phyloP scores from a whole-genome alignment of 306 rosid species.

The Abrus pulchellus region DNA sequence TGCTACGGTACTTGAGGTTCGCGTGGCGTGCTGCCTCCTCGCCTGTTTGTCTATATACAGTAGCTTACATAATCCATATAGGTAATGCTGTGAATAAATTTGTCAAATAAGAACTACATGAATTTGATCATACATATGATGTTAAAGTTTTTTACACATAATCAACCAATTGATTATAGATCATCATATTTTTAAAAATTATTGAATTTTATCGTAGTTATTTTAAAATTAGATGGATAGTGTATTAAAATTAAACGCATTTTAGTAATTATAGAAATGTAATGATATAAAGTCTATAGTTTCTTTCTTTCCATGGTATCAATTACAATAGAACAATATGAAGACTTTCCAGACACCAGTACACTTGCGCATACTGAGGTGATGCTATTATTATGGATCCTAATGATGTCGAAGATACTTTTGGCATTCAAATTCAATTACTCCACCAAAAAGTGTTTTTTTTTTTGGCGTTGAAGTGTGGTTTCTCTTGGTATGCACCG shows the following conservation, averaged over 20 bases:
- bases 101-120: conserved; percentile 18
- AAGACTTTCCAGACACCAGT: not conserved
- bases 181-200: no score
- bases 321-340: not conserved
- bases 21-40: not conserved
- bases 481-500: not conserved
- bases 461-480: no score
- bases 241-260: no score
- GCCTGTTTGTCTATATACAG: not conserved
- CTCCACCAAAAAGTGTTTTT: not conserved
- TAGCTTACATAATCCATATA: not conserved
- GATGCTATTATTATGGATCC: not conserved
- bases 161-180: no score
- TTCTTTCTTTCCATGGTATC: conserved; percentile 25
- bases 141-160: no score
- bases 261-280: not conserved
- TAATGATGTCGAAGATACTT: conserved; percentile 23
- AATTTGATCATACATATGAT: no score
- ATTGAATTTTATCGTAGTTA: no score
- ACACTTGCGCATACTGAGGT: not conserved
- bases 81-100: conserved; percentile 37
- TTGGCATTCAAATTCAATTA: conserved; percentile 24
- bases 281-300: not conserved
- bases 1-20: conserved; percentile 15
- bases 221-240: no score